Evolutionary conservation across 352 stramenopile species (phyloP), one percentile per base, ranked within the genome.

Genomic region (Globisporangium iwayamae): DNA sequence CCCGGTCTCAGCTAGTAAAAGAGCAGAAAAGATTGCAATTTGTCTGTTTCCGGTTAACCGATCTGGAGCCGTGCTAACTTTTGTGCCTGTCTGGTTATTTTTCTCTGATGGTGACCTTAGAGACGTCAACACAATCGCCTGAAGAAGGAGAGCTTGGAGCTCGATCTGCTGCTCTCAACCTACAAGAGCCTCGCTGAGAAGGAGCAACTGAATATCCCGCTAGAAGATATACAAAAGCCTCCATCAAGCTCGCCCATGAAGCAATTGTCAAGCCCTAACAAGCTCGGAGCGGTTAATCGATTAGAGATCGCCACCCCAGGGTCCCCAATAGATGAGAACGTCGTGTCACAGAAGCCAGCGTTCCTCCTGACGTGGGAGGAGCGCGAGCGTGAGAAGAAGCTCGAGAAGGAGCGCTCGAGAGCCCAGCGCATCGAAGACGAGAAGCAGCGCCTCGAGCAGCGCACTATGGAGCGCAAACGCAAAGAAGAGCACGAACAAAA

Each of bases 331-430:
- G 3, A 32, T 14, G 20, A 20, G 38, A 53, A 43, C n/a, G 48
- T 39, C 30, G 16, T 47, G 3, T 43, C 51, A 10, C 84, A 78
- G 56, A 86, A 85, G 28, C 81, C 83, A 3, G 61, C 68, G 2
- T 84, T 93, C 48, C 71, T 91, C 43, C 82, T 83, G 70, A 88
- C 75, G 4, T 93, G 81, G 78, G 81, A 93, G 65, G 81, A 93
- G 65, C 77, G 85, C 7, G 81, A 91, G 63, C 70, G 71, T 46
- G 71, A 83, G 43, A 70, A 78, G 13, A 77, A 74, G 45, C 61
- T 82, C 32, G 78, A 88, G 48, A 91, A 93, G 54, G 79, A 89
- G 25, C 32, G 70, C 0, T 77, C 74, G 18, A 90, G 87, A 59
- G 60, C 70, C 0, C 68, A 80, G 32, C 81, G 81, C 16, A 91